Conservation (phyloP, 2,329 filamentous ascomycete genomes). For the Fusarium ramigenum region DNA sequence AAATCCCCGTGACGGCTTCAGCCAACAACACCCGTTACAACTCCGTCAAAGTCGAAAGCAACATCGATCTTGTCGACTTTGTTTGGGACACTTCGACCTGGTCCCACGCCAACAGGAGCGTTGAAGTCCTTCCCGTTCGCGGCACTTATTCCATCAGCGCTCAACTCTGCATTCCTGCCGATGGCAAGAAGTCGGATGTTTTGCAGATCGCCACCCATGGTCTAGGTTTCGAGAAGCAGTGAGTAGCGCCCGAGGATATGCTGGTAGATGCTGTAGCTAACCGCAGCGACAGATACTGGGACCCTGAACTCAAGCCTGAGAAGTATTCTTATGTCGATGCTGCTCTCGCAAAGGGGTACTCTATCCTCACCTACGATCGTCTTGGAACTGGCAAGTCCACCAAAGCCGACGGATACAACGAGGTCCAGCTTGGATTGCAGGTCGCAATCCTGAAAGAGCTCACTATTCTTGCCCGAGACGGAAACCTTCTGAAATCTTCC, state of each 20-base stretch:
- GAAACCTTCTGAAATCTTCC: not conserved
- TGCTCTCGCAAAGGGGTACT: not conserved
- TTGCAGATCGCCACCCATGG: not conserved
- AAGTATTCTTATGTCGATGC: not conserved
- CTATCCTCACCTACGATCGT: not conserved
- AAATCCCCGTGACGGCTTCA: not conserved
- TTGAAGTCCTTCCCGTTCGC: fast-evolving
- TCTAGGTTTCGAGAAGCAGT: not conserved
- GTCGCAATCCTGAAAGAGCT: not conserved
- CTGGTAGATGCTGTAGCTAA: not conserved
- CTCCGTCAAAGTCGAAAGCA: not conserved
- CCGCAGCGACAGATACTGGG: not conserved
- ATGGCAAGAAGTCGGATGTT: not conserved
- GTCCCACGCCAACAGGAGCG: not conserved
- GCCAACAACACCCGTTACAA: not conserved
- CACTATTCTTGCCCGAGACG: not conserved
- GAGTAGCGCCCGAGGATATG: not conserved
- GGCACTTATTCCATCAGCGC: not conserved
- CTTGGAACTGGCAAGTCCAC: not conserved
- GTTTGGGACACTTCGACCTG: not conserved
- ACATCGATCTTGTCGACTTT: not conserved
- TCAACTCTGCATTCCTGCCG: not conserved
- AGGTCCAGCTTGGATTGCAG: not conserved
- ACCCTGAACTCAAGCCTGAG: not conserved
- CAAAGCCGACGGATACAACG: not conserved